These are phyloP conservation scores for Phytophthora vignae DNA, from an alignment of 352 stramenopile genomes.

Conservation along the genomic window DNA sequence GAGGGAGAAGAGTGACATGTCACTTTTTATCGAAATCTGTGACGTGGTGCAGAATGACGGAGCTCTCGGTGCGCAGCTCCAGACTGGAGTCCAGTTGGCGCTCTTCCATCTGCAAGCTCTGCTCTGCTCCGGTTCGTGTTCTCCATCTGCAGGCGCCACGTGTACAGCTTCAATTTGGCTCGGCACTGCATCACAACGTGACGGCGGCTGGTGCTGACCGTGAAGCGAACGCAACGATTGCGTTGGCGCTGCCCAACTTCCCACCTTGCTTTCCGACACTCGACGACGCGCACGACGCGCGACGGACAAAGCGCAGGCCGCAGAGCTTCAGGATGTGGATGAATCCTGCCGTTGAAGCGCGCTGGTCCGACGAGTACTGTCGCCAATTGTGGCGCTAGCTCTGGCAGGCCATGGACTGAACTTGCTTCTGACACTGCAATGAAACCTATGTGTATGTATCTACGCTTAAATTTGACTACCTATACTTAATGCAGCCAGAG, in stretches of 20 bases:
- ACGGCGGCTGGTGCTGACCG: neutral
- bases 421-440: neutral
- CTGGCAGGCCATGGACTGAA: no score
- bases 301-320: conserved; percentile 20
- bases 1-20: neutral
- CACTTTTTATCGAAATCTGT: neutral
- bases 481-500: conserved; percentile 25
- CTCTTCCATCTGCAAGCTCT: neutral
- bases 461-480: conserved; percentile 32
- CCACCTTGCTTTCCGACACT: neutral
- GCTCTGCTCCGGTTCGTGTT: neutral
- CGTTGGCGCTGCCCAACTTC: neutral
- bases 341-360: conserved; percentile 24
- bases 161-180: neutral
- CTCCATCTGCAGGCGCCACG: neutral
- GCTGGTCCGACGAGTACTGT: conserved; percentile 12
- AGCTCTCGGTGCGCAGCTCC: neutral
- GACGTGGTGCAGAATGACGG: neutral
- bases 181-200: conserved; percentile 5
- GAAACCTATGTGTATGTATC: conserved; percentile 16
- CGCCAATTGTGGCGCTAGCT: conserved; percentile 8
- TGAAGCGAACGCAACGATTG: conserved; percentile 6
- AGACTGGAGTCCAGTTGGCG: neutral
- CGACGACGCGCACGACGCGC: conserved; percentile 17
- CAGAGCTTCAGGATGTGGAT: conserved; percentile 25